phyloP scores from a whole-genome alignment of 768 basidiomycete genomes.

The Tricholoma hemisulphureum region DNA sequence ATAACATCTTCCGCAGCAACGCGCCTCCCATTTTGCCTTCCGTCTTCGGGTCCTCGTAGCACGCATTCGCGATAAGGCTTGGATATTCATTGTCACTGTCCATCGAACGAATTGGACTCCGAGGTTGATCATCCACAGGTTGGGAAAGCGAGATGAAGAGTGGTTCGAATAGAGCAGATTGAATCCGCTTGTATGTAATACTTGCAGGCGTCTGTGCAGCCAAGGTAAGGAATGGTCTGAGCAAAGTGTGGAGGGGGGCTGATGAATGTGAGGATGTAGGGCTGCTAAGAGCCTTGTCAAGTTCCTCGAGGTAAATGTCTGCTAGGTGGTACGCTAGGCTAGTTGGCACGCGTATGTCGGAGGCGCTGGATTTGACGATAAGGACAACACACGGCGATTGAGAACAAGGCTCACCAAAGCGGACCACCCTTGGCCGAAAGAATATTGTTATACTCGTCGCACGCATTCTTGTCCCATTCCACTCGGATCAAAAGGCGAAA shows the following conservation, averaged over 20 bases:
- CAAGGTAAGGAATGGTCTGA: conserved; percentile 70
- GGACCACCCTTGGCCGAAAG: conserved; percentile 72
- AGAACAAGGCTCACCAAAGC: conserved; percentile 57
- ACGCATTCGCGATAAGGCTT: conserved; percentile 54
- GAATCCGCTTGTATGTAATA: conserved; percentile 71
- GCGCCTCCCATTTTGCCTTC: conserved; percentile 37
- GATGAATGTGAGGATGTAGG: conserved; percentile 46
- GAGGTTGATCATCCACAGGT: conserved; percentile 40
- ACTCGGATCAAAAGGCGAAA: conserved; percentile 74
- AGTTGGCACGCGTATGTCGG: conserved; percentile 69
- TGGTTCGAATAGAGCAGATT: conserved; percentile 66
- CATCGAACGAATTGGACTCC: conserved; percentile 34
- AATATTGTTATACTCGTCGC: conserved; percentile 67
- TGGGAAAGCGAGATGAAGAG: conserved; percentile 55
- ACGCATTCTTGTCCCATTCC: conserved; percentile 60
- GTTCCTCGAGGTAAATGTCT: conserved; percentile 88
- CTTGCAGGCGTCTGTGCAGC: conserved; percentile 65
- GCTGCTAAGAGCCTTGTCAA: conserved; percentile 64
- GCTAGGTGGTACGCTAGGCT: conserved; percentile 83
- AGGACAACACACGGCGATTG: background rate
- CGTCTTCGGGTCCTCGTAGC: conserved; percentile 37
- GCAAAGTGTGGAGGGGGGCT: conserved; percentile 37
- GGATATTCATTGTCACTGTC: conserved; percentile 34
- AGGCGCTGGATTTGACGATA: conserved; percentile 45
- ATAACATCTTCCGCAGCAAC: conserved; percentile 51